phyloP scores from a whole-genome alignment of 2,329 filamentous ascomycete genomes.

The Pseudogymnoascus sp. region DNA sequence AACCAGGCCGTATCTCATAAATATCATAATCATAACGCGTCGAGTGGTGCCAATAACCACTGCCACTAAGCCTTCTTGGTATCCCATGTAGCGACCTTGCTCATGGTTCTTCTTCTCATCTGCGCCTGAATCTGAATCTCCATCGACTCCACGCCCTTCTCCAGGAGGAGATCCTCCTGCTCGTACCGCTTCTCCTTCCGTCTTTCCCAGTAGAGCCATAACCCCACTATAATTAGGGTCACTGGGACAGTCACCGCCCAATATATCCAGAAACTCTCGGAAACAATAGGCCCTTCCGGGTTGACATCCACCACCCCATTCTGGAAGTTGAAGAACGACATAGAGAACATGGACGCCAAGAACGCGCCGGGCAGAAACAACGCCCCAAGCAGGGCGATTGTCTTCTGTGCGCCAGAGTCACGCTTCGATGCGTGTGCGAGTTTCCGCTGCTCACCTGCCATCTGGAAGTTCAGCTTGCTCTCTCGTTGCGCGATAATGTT shows the following conservation, averaged over 20 bases:
- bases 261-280: conserved; percentile 52
- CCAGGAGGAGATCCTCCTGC: conserved; percentile 23
- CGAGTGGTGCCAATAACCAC: not conserved
- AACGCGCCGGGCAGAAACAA: conserved; percentile 56
- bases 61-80: not conserved
- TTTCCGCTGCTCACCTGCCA: conserved; percentile 35
- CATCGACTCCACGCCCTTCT: conserved; percentile 24
- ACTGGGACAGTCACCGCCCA: conserved; percentile 53
- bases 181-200: conserved; percentile 18
- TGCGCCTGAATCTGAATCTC: conserved; percentile 22
- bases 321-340: conserved; percentile 59
- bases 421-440: conserved; percentile 33
- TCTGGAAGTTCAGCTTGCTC: conserved; percentile 55
- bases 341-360: conserved; percentile 55
- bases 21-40: not conserved
- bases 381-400: conserved; percentile 53
- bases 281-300: conserved; percentile 31
- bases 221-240: conserved; percentile 44
- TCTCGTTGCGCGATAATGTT: conserved; percentile 60
- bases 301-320: not conserved
- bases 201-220: conserved; percentile 41
- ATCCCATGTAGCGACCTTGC: conserved; percentile 17
- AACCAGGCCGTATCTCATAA: not conserved
- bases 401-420: conserved; percentile 52
- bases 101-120: conserved; percentile 24